Evolutionary conservation across 169 alveolate species (phyloP).

Genomic region (Perkinsus chesapeaki): DNA sequence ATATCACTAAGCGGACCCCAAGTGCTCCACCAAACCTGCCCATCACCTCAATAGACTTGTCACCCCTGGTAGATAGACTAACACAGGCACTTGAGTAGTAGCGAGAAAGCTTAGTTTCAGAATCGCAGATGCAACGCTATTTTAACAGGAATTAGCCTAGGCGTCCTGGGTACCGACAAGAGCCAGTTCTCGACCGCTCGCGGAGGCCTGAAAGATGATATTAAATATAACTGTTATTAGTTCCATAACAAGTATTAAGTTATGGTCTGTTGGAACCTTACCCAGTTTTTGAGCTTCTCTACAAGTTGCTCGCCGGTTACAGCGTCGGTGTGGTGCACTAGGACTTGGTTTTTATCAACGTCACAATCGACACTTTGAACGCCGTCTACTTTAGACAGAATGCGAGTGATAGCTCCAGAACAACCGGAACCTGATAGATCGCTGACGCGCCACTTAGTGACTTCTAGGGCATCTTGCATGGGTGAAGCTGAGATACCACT

Average conservation of each 20-base stretch:
- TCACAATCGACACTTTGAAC: not conserved
- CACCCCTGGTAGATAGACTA: too few relatives aligned
- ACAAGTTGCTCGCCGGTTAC: not conserved
- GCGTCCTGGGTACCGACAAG: not conserved
- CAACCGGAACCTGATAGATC: constrained; percentile 1
- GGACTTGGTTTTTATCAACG: not conserved
- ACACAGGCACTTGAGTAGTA: not conserved
- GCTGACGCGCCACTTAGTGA: not conserved
- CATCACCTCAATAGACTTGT: too few relatives aligned
- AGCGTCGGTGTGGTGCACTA: not conserved
- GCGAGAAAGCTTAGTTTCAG: not conserved
- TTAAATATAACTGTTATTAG: too few relatives aligned
- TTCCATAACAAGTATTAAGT: too few relatives aligned
- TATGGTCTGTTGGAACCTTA: not conserved
- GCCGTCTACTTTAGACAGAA: not conserved
- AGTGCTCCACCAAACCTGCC: too few relatives aligned
- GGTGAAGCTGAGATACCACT: not conserved
- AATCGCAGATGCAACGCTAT: too few relatives aligned
- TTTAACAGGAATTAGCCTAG: not conserved
- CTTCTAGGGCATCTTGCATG: not conserved
- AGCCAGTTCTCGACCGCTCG: not conserved
- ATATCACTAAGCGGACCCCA: too few relatives aligned
- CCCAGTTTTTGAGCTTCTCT: not conserved
- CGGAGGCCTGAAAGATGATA: not conserved
- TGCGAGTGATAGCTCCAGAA: not conserved